Evolutionary conservation across 441 rosid genomes (phyloP), one percentile per base, ranked within the genome.

Genomic region (Dalechampia spathulata): DNA sequence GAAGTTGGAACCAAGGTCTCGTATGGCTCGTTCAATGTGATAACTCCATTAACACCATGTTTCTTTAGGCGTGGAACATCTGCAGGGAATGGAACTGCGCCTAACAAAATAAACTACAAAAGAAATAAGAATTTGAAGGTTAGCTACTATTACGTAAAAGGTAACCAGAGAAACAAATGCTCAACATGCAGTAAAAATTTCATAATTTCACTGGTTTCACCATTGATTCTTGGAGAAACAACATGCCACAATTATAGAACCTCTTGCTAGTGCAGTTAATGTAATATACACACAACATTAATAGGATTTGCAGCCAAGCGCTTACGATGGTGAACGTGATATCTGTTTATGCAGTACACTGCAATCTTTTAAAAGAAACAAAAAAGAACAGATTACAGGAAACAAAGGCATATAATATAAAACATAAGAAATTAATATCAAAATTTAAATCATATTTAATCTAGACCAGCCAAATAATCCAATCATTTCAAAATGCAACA

Each of bases 1-100:
- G 92, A 70, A 20, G 96, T 76, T 25, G 97, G 83, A 63, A 93
- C 97, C 91, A 93, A 75, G 54, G 99, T 93, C 70, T 93, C 99
- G 65, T 89, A 93, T 1, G 93, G 79, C 65, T 93, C 99, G 62
- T 85, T 93, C 44, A 93, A 72, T 14, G 97, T 93, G 63, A 93
- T 64, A 61, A 93, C 99, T 55, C 96, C 97, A 32, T 72, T 50
- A 26, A 93, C 99, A 61, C 99, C 99, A 5, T 68, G 75, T 63
- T 79, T 88, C 69, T 87, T 89, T n/a, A 93, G 83, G 69, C 70
- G 70, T 13, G 96, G 93, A 62, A 89, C 97, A 66, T 93, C 96
- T 57, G 81, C 54, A 34, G 88, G 90, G 63, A 93, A 93, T 10
- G 99, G 99, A 73, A 93, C 95, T 8, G 97, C 99, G 63, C 99